Evolutionary conservation across 345 rosid species (phyloP).

Genomic region (Eucalyptus pauciflora): DNA sequence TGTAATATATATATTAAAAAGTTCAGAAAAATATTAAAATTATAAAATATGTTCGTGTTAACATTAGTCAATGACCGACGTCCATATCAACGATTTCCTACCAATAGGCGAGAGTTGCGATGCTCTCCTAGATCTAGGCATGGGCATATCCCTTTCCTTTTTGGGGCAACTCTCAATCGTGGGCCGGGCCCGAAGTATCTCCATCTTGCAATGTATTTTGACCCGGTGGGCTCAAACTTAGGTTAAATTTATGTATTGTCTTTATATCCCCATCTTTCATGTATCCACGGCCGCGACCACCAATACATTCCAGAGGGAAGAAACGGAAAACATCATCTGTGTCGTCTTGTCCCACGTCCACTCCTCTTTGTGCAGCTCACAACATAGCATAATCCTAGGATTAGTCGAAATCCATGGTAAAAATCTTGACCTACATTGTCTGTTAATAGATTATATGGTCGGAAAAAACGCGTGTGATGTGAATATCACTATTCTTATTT

Average conservation of each 20-base stretch:
- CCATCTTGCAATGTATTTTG: not conserved
- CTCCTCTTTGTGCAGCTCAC: not conserved
- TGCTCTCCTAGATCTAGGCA: too few relatives aligned
- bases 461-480: not conserved
- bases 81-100: not conserved
- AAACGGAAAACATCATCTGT: conserved; percentile 17
- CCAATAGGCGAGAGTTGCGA: rapidly evolving
- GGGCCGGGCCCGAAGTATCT: not conserved
- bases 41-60: not conserved
- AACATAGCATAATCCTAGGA: not conserved
- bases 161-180: not conserved
- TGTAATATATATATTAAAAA: too few relatives aligned
- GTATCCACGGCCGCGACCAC: not conserved
- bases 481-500: not conserved
- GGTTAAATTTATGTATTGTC: not conserved
- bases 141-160: not conserved
- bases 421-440: not conserved
- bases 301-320: not conserved
- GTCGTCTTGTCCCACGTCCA: not conserved
- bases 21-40: too few relatives aligned
- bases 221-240: not conserved
- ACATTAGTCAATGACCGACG: not conserved
- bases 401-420: not conserved
- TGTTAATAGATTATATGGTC: not conserved
- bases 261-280: not conserved